Conservation (phyloP, 441 rosid species). For the Mallotus repandus region DNA sequence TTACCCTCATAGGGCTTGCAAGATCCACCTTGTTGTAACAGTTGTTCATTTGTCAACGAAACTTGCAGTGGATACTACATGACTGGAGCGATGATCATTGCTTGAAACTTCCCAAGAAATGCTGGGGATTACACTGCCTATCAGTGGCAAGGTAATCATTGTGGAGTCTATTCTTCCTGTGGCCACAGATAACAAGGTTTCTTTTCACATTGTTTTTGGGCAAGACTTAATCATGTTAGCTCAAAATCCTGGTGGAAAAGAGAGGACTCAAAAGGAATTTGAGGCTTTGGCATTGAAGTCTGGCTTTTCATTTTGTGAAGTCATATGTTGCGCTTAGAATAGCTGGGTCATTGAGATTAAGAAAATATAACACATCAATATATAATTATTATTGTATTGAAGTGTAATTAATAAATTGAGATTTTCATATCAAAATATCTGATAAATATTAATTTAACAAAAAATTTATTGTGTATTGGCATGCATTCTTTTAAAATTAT, state of each 20-base stretch:
- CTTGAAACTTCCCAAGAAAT: slow-evolving; percentile 56
- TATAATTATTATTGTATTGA: too few relatives aligned
- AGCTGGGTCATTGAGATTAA: slow-evolving; percentile 62
- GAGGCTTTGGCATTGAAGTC: slow-evolving; percentile 57
- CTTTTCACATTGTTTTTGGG: slow-evolving; percentile 43
- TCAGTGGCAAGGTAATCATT: slow-evolving; percentile 56
- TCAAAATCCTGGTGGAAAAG: slow-evolving; percentile 65
- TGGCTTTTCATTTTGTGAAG: slow-evolving; percentile 56
- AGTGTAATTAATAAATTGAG: too few relatives aligned
- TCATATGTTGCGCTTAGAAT: slow-evolving; percentile 50
- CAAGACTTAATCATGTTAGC: slow-evolving; percentile 61
- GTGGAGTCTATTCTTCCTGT: slow-evolving; percentile 59
- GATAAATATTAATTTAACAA: too few relatives aligned
- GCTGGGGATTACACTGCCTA: slow-evolving; percentile 65
- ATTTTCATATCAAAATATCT: too few relatives aligned
- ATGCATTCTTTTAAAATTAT: too few relatives aligned
- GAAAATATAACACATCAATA: too few relatives aligned
- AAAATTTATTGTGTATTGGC: too few relatives aligned
- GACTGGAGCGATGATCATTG: slow-evolving; percentile 63
- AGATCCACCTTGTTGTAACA: not conserved
- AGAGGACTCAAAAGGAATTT: slow-evolving; percentile 66
- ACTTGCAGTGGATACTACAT: slow-evolving; percentile 63
- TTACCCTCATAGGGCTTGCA: too few relatives aligned
- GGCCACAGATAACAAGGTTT: slow-evolving; percentile 30
- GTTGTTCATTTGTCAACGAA: not conserved